These are phyloP conservation scores for Pythium folliculosum DNA, from an alignment of 352 stramenopile species.

Conservation along the genomic window DNA sequence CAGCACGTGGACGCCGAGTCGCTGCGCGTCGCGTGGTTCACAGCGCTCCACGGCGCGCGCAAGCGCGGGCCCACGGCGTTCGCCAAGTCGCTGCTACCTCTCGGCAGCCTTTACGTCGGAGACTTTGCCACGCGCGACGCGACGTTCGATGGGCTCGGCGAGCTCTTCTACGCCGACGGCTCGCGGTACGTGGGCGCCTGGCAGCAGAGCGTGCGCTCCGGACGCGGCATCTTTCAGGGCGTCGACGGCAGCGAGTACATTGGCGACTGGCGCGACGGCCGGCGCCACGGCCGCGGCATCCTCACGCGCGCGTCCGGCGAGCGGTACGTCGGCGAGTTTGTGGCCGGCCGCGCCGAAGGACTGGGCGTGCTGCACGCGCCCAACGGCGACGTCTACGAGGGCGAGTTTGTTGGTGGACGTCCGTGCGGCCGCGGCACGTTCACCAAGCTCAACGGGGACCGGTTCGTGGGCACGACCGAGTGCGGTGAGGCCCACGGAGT, in stretches of 20 bases:
- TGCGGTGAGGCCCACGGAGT: constrained; percentile 71
- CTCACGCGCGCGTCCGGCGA: constrained; percentile 79
- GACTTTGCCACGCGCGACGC: constrained; percentile 52
- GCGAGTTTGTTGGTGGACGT: constrained; percentile 44
- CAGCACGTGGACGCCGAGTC: constrained; percentile 17
- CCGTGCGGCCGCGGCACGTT: constrained; percentile 67
- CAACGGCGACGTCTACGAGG: constrained; percentile 88
- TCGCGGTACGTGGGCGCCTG: constrained; percentile 87
- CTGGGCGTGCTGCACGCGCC: constrained; percentile 51
- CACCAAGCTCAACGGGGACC: constrained; percentile 67
- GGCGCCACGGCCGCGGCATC: constrained; percentile 82
- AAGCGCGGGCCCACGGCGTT: constrained; percentile 33
- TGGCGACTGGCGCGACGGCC: constrained; percentile 74
- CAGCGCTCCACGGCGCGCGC: constrained; percentile 36
- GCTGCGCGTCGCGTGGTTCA: constrained; percentile 48
- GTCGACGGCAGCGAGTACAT: constrained; percentile 58
- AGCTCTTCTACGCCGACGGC: constrained; percentile 84
- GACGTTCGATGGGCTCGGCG: constrained; percentile 76
- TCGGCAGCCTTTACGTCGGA: constrained; percentile 76
- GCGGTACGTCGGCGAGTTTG: constrained; percentile 84
- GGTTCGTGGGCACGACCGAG: constrained; percentile 66
- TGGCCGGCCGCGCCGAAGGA: constrained; percentile 74
- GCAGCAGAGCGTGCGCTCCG: constrained; percentile 62
- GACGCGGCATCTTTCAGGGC: constrained; percentile 69
- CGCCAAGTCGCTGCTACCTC: constrained; percentile 62